Base-by-base conservation (phyloP, 2,329 filamentous ascomycete species). In the Aspergillus quadricinctus region DNA sequence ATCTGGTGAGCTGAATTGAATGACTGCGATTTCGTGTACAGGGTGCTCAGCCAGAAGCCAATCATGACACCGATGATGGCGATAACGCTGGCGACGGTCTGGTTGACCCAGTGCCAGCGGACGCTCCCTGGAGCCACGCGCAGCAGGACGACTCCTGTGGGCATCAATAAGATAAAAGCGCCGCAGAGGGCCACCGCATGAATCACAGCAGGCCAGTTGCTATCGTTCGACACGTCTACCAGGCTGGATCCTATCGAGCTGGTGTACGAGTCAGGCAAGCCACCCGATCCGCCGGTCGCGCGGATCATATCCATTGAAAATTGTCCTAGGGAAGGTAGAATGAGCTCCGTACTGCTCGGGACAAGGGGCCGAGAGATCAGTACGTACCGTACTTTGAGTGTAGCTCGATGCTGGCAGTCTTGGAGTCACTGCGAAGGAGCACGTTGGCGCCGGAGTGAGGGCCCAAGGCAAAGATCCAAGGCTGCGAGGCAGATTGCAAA, bases 1-100 rank as follows among this genome's bases (percentile, higher is more conserved):
- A 80, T 72, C 59, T 81, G 79, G 64, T 81, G 79, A 3, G 74
- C 65, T 8, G 78, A 72, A 58, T 62, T 71, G 70, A 75, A 79
- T 54, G 64, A 53, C 56, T 74, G 75, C 43, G 75, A 77, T 70
- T 78, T 61, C 43, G 37, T 62, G 53, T 59, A 61, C 55, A 62
- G 61, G 10, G 60, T 64, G 28, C 72, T 75, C 9, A 76, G 71
- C n/a, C 71, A 67, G 28, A 79, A 74, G 3, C 76, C 79, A 3
- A 79, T 63, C 0, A 65, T 69, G 29, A 77, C 75, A 0, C 73
- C 72, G 1, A 76, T 61, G 0, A 74, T 45, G 3, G 77, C 67
- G 6, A 75, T 68, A 0, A 71, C 62, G 10, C 75, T 60, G 4
- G 75, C 71, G 0, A 77, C 45, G 0, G 70, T 63, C 45, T 77